Base-by-base conservation (phyloP, 23 red algal species). In the Gracilaria gracilis region DNA sequence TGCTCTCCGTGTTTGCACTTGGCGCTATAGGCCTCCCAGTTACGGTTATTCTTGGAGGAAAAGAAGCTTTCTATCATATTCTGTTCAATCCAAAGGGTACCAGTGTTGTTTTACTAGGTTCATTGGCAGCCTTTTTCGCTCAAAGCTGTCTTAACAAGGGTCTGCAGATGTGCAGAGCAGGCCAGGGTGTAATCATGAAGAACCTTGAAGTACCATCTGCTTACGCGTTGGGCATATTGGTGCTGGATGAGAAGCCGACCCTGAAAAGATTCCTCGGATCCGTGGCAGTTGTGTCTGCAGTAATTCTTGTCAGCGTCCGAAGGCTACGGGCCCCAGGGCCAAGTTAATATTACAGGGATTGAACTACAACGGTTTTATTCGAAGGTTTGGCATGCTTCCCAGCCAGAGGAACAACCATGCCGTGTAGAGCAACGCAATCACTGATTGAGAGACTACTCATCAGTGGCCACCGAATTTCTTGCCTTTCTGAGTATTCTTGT, bases 131-230 rank as follows among this genome's bases (percentile, higher is more conserved):
- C 2, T 90, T 90, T 59, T 65, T 64, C 71, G 87, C 57, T 6
- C 87, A 90, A 40, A 67, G 24, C 23, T 90, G 54, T 66, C 75
- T 90, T 21, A 90, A 79, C 44, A 79, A 66, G 57, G 87, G 71
- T 3, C 87, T 90, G 33, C 71, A 90, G 38, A 39, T 28, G 8
- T 67, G 87, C 57, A 61, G 39, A 9, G 87, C 74, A 39, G 87
- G 87, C 0, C 55, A 53, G 24, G 87, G 59, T 23, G 42, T 80
- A 21, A 51, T 90, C 20, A 36, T 90, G 57, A 70, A 74, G 44
- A 90, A 90, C 36, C 54, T 90, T 25, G 87, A 90, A 48, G 87
- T 90, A 38, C 87, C 87, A 31, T 27, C 79, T 12, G 73, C 59
- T 53, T 90, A 90, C 44, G 11, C 70, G 67, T 23, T 54, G 8